Evolutionary conservation across 1,284 basidiomycete species (phyloP).

Genomic region (Flammula alnicola): DNA sequence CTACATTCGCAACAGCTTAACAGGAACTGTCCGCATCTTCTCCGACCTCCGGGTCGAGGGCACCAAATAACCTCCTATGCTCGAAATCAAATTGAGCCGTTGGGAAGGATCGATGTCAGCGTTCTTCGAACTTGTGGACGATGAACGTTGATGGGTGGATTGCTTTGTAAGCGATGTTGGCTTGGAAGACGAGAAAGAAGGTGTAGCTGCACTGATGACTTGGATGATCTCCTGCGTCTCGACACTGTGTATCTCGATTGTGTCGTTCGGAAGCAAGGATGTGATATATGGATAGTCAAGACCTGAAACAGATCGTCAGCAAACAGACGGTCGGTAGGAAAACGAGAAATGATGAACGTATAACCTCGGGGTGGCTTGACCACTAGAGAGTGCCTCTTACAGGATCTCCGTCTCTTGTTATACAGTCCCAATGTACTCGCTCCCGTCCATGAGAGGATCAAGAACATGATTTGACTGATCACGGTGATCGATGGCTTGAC

Average conservation of each 20-base stretch:
- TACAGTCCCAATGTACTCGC: constrained; percentile 79
- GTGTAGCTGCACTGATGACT: constrained; percentile 58
- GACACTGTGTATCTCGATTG: constrained; percentile 81
- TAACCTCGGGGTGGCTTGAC: constrained; percentile 74
- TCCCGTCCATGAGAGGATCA: constrained; percentile 80
- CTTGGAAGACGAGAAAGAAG: constrained; percentile 26
- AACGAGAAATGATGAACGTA: constrained; percentile 60
- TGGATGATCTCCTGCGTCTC: constrained; percentile 79
- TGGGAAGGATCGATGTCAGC: constrained; percentile 25
- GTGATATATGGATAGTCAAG: constrained; percentile 83
- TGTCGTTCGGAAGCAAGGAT: constrained; percentile 77
- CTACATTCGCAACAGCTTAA: constrained; percentile 29
- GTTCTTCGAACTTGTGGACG: constrained; percentile 23
- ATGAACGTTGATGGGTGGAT: constrained; percentile 24
- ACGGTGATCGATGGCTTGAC: constrained; percentile 78
- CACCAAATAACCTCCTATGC: constrained; percentile 60
- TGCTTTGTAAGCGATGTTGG: constrained; percentile 17
- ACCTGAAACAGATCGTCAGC: constrained; percentile 48
- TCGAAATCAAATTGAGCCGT: constrained; percentile 48
- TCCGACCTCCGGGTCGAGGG: constrained; percentile 62
- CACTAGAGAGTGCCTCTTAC: constrained; percentile 88
- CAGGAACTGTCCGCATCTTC: constrained; percentile 53
- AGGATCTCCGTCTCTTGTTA: constrained; percentile 84
- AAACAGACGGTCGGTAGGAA: neutral
- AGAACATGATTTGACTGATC: constrained; percentile 78